These are phyloP conservation scores for Erysimum cheiranthoides DNA, from an alignment of 345 rosid genomes.

Conservation along the genomic window DNA sequence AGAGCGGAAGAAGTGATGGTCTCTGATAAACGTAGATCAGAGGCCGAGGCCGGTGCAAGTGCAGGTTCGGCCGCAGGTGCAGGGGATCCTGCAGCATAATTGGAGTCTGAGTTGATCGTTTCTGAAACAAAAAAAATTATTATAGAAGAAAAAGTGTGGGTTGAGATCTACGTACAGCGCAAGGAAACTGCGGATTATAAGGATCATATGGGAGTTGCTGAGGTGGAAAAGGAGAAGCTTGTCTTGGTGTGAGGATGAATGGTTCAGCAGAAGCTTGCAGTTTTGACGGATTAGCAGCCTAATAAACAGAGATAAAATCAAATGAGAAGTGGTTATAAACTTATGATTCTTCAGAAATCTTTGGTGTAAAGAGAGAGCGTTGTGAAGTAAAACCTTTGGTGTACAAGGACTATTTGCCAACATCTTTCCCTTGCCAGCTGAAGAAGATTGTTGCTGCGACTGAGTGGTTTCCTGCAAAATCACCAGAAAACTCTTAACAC, in stretches of 20 bases:
- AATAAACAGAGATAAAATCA: constrained; percentile 17
- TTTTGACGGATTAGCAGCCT: constrained; percentile 33
- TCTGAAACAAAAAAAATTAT: neutral
- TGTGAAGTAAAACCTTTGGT: constrained; percentile 38
- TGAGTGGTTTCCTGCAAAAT: constrained; percentile 30
- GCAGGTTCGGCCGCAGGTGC: neutral
- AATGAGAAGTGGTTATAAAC: neutral
- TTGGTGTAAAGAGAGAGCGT: neutral
- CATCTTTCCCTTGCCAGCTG: constrained; percentile 34
- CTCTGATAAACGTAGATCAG: constrained; percentile 7
- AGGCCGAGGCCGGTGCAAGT: constrained; percentile 17
- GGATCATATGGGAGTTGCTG: constrained; percentile 28
- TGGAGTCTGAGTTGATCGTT: constrained; percentile 14
- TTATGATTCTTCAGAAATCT: neutral
- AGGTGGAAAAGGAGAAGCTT: constrained; percentile 29
- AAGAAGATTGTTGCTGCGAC: constrained; percentile 32
- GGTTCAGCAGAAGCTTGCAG: constrained; percentile 40
- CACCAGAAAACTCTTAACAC: constrained; percentile 16
- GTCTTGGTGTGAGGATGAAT: constrained; percentile 31
- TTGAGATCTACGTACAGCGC: constrained; percentile 33
- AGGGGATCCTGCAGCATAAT: constrained; percentile 22
- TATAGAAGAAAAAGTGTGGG: constrained; percentile 13
- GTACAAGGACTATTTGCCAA: constrained; percentile 26
- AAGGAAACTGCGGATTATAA: constrained; percentile 5
- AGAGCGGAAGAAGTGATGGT: constrained; percentile 15